Base-by-base conservation (phyloP, 2,329 filamentous ascomycete genomes). In the Amauroascus niger region DNA sequence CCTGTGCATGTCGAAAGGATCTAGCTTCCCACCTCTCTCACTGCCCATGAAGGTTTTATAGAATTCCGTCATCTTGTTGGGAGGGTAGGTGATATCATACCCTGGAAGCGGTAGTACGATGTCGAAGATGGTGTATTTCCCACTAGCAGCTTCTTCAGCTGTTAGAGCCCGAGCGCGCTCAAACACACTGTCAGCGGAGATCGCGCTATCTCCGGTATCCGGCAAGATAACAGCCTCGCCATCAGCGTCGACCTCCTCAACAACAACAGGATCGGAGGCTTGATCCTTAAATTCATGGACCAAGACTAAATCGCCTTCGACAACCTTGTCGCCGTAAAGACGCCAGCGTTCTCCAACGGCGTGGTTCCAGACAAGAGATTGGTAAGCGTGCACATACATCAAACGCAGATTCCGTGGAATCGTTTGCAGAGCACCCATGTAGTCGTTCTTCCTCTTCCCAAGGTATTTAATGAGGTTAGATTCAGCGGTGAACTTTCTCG, bases 311-410 rank as follows among this genome's bases (percentile, higher is more conserved):
- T 98, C 93, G 30, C 93, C 93, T 61, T 85, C 80, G 13, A 95
- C 78, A 14, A 96, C 87, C 52, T 77, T 78, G 55, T 76, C 70
- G 49, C 90, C 89, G 65, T 86, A 85, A 2, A 80, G 73, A 40
- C 82, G 79, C 85, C 88, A 95, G 45, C 93, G 85, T 61, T 85
- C 82, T 59, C 87, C 88, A 1, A 82, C 87, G 11, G 82, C 87
- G 60, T 82, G 80, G 71, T 98, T 98, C 91, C 91, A 98, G 7
- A 98, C 83, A 35, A 89, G 80, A 5, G 87, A 95, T 69, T 98
- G 93, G 70, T 96, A 97, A 4, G 93, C 91, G 68, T 98, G 93
- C 14, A 95, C 84, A 66, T 97, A 98, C 86, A 98, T 96, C 55
- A 88, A 80, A 41, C 89, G 81, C 62, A 97, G 76, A 47, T 87